Percentiles rank a stretch among this genome's conserved stretches.
These are phyloP conservation scores for Scedosporium apiospermum DNA, from an alignment of 2,329 filamentous ascomycete species.

Conservation along the genomic window DNA sequence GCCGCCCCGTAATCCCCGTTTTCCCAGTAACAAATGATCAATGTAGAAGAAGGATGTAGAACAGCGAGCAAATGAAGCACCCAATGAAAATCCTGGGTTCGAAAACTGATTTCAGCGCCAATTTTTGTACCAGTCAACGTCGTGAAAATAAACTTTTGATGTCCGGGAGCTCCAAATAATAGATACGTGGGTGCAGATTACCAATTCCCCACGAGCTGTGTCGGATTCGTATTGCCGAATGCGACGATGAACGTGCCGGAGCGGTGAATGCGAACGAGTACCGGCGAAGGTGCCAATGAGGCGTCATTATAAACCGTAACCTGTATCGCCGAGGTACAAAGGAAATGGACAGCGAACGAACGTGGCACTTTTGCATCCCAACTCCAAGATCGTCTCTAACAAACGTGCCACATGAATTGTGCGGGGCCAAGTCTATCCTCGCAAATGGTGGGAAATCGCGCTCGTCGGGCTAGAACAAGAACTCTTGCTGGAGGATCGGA, in stretches of 20 bases:
- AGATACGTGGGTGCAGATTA: not conserved
- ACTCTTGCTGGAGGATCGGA: not conserved
- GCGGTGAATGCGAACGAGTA: not conserved
- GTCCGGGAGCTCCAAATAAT: not conserved
- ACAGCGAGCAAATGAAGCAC: slow-evolving; percentile 2
- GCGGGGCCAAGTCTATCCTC: slow-evolving; percentile 1
- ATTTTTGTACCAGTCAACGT: not conserved
- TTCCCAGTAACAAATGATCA: slow-evolving; percentile 1
- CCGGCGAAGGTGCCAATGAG: not conserved
- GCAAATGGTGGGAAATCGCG: not conserved
- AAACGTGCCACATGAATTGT: slow-evolving; percentile 4
- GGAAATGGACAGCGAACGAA: slow-evolving; percentile 2
- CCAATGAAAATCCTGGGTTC: not conserved
- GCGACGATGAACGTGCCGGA: not conserved
- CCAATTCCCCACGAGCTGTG: no score
- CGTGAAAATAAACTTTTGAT: not conserved
- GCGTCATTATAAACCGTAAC: not conserved
- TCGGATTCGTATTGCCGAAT: not conserved
- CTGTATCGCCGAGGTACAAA: slow-evolving; percentile 1
- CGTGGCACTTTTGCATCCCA: slow-evolving; percentile 5
- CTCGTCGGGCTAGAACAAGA: not conserved
- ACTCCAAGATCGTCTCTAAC: slow-evolving; percentile 3
- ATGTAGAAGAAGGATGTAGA: not conserved
- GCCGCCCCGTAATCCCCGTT: not conserved
- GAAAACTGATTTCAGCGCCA: not conserved